Evolutionary conservation across 164 flowering plant species (phyloP), one percentile per base, ranked within the genome.

Genomic region (Magnolia officinalis): DNA sequence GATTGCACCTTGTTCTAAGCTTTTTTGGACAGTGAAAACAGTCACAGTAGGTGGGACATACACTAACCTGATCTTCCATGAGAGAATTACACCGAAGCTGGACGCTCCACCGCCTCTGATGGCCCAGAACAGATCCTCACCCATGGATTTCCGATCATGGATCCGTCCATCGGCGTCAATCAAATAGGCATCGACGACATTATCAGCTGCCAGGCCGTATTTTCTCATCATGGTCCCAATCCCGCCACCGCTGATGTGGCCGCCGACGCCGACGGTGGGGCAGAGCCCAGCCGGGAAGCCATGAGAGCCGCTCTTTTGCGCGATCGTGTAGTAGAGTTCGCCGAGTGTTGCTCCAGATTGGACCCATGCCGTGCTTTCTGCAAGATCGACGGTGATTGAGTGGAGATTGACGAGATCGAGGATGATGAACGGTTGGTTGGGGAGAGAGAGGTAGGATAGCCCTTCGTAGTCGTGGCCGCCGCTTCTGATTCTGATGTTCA

Each of bases 401-500:
- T 74, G 67, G 45, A 83, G 75, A n/a, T 77, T 80, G 71, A 23
- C 6, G 50, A 85, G 74, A 64, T 83, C 86, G 11, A 83, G 8
- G 16, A 83, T 21, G 8, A 85, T 13, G 45, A 81, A 85, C 2
- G 84, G 81, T 8, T 55, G 7, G 3, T 45, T 20, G 31, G 11
- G 19, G 16, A 55, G 61, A 1, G 81, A 72, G n/a, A 67, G n/a
- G 55, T 76, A 83, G 7, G 87, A 85, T 1, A 78, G 79, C n/a
- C 84, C 84, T 45, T 84, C 87, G 64, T 82, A 84, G 76, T 82
- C 84, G 59, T 84, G 87, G 10, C 87, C 87, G 0, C 83, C 85
- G 20, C 87, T 83, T 50, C 76, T 64, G 66, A 78, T 20, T 52
- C 82, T 76, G 7, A 83, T 14, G n/a, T 78, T 80, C 50, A 83